Percentiles rank a stretch among this genome's conserved stretches.
Conservation (phyloP, 805 yeast species). For the Blastobotrys chiropterorum region DNA sequence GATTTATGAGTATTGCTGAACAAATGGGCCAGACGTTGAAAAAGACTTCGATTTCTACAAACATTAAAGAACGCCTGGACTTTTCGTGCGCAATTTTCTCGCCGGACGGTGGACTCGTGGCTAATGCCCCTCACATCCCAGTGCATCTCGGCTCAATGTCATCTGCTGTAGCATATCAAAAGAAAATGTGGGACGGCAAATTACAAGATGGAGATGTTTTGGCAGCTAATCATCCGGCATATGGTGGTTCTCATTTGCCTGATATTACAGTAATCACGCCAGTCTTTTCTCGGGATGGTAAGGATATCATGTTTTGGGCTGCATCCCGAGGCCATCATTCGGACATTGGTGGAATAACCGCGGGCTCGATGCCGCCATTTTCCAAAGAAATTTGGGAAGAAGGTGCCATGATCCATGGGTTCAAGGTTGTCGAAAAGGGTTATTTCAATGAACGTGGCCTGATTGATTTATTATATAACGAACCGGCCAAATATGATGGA, state of each 20-base stretch:
- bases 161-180: slow-evolving; percentile 65
- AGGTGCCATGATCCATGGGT: slow-evolving; percentile 83
- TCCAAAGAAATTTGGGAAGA: slow-evolving; percentile 81
- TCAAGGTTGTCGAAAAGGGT: slow-evolving; percentile 64
- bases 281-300: slow-evolving; percentile 54
- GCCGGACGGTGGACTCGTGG: slow-evolving; percentile 68
- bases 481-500: slow-evolving; percentile 77
- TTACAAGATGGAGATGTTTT: slow-evolving; percentile 68
- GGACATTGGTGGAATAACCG: slow-evolving; percentile 86
- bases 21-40: slow-evolving; percentile 80
- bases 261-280: slow-evolving; percentile 93
- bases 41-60: slow-evolving; percentile 74
- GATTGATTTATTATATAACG: slow-evolving; percentile 52
- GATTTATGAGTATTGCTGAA: slow-evolving; percentile 88
- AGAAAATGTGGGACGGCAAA: slow-evolving; percentile 56
- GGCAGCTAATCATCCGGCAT: slow-evolving; percentile 73
- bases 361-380: slow-evolving; percentile 94
- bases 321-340: slow-evolving; percentile 97
- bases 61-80: slow-evolving; percentile 77
- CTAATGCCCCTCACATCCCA: slow-evolving; percentile 86
- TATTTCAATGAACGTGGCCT: slow-evolving; percentile 69
- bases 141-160: slow-evolving; percentile 86
- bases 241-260: slow-evolving; percentile 84
- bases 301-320: slow-evolving; percentile 66
- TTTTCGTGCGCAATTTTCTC: slow-evolving; percentile 82